Base-by-base conservation (phyloP, 1,284 basidiomycete genomes). In the Takashimella koratensis region DNA sequence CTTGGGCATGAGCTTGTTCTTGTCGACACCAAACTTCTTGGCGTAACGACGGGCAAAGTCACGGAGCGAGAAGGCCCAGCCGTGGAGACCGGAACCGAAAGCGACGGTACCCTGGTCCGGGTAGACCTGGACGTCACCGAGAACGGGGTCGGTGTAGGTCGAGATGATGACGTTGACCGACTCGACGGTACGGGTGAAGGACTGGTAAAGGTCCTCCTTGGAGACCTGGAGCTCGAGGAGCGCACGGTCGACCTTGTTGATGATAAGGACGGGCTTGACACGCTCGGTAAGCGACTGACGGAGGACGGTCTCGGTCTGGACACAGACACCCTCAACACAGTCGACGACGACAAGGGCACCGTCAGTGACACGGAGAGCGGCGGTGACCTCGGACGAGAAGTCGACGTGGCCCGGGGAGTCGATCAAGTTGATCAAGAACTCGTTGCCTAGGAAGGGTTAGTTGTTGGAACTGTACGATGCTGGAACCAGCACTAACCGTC, bases 171-270 rank as follows among this genome's bases (percentile, higher is more conserved):
- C 96, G 81, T 99, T 98, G 62, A 97, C 95, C 60, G 84, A 90
- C 81, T 99, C 95, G 75, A 98, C 87, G 62, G 96, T 98, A 77
- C 96, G 91, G 69, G 83, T 84, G 88, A 99, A 98, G 52, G 91
- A 91, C 80, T 98, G 96, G 84, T 87, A 99, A 56, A 98, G 87
- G 68, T 90, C 87, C 79, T 98, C 96, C 82, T 98, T 98, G 76
- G 84, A 82, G 65, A 98, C 90, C 80, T 98, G 96, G 58, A 99
- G 86, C 81, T 99, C 96, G 70, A 99, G 90, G 51, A 99, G 86
- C 57, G 96, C 96, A 77, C 96, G 95, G 81, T 99, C 96, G 74
- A 99, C 94, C 84, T 99, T 99, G 87, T 99, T 99, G 82, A 99
- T 94, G 81, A 97, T 87, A 72, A 98, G 86, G 73, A 99, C 95